Evolutionary conservation across 495 filamentous ascomycete genomes (phyloP).

Genomic region (Sabuloglossum arenarium): DNA sequence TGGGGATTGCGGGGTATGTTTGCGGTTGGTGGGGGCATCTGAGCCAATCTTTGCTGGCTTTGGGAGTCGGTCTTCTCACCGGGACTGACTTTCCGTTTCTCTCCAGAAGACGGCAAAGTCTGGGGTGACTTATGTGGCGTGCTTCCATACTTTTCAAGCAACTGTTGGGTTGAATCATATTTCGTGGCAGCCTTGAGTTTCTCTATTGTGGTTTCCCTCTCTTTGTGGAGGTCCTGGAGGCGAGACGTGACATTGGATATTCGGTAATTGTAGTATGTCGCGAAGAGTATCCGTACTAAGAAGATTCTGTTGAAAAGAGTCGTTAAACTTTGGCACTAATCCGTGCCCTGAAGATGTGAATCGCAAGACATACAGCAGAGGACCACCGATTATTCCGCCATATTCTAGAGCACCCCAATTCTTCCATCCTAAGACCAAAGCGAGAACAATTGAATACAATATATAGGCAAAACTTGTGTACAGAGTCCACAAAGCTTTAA

Average conservation of each 20-base stretch:
- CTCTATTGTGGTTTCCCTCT: constrained; percentile 72
- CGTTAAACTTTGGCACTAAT: neutral
- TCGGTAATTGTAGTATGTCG: constrained; percentile 61
- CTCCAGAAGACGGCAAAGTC: constrained; percentile 14
- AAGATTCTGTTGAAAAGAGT: constrained; percentile 34
- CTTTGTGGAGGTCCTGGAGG: constrained; percentile 52
- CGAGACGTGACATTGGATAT: constrained; percentile 41
- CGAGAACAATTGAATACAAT: constrained; percentile 55
- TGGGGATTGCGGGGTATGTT: constrained; percentile 8
- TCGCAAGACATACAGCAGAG: constrained; percentile 38
- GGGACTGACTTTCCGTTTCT: neutral
- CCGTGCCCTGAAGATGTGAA: neutral
- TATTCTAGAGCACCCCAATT: constrained; percentile 58
- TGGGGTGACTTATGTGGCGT: constrained; percentile 22
- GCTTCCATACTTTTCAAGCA: constrained; percentile 85
- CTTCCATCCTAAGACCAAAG: constrained; percentile 69
- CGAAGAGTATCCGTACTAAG: constrained; percentile 32
- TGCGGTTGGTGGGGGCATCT: constrained; percentile 6
- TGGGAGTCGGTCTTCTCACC: neutral
- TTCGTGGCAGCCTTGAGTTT: constrained; percentile 86
- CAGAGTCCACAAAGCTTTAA: constrained; percentile 72
- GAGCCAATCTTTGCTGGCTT: neutral
- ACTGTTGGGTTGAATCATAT: constrained; percentile 81
- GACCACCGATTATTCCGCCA: constrained; percentile 55
- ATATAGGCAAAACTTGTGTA: constrained; percentile 83